phyloP scores from a whole-genome alignment of 331 rosid species.

The Rosa hybrid region DNA sequence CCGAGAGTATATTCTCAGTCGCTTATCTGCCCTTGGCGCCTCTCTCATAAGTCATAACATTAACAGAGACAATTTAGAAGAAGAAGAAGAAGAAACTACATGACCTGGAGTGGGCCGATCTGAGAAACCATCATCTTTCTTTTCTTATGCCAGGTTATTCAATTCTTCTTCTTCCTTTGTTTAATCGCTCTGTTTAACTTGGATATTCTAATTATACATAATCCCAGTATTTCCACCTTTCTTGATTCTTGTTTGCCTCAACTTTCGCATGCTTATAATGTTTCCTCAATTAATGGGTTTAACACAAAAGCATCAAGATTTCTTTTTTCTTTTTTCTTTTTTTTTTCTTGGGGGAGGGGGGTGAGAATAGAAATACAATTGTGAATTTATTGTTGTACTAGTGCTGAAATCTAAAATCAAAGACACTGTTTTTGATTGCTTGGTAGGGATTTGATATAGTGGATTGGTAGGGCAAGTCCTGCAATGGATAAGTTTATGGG shows the following conservation, averaged over 20 bases:
- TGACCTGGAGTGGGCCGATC: too few relatives aligned
- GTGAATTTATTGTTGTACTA: too few relatives aligned
- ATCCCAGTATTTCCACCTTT: background rate
- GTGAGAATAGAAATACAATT: too few relatives aligned
- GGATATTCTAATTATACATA: background rate
- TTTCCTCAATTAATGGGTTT: background rate
- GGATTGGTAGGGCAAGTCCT: too few relatives aligned
- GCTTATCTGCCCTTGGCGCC: background rate
- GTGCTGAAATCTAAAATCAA: too few relatives aligned
- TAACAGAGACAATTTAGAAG: too few relatives aligned
- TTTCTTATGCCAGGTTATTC: background rate
- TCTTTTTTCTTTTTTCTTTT: background rate
- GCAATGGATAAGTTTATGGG: too few relatives aligned
- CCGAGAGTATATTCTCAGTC: background rate
- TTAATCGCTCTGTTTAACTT: background rate
- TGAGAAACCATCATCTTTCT: too few relatives aligned
- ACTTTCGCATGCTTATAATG: background rate
- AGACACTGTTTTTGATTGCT: background rate
- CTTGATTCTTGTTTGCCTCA: background rate
- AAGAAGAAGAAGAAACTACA: too few relatives aligned
- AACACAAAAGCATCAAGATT: background rate
- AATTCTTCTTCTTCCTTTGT: background rate
- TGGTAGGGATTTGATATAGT: background rate
- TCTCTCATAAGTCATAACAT: too few relatives aligned
- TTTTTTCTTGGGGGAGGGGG: too few relatives aligned